Conservation (phyloP, 257 asterid species). For the Hygrophila difformis region DNA sequence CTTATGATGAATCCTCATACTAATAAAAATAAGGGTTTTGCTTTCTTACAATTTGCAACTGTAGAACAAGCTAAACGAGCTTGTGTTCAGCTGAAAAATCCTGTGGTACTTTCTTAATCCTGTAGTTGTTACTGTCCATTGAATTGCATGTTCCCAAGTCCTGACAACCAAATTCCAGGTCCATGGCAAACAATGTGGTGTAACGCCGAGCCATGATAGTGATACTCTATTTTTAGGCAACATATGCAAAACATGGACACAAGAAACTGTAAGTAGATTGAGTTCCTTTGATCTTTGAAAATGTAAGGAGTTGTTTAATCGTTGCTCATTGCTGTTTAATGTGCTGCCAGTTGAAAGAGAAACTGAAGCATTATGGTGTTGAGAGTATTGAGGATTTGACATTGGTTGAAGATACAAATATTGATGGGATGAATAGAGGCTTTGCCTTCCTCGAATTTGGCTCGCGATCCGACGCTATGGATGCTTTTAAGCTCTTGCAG, state of each 20-base stretch:
- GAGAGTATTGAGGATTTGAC: slow-evolving; percentile 85
- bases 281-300: neutral
- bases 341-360: slow-evolving; percentile 80
- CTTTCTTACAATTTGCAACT: slow-evolving; percentile 93
- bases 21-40: slow-evolving; percentile 93
- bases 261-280: slow-evolving; percentile 69
- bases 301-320: neutral
- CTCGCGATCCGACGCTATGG: slow-evolving; percentile 94
- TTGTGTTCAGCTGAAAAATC: slow-evolving; percentile 71
- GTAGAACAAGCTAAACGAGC: slow-evolving; percentile 94
- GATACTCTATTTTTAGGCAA: slow-evolving; percentile 94
- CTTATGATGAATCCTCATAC: slow-evolving; percentile 98
- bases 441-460: slow-evolving; percentile 92
- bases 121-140: slow-evolving; percentile 26
- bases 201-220: slow-evolving; percentile 95
- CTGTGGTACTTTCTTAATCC: slow-evolving; percentile 67
- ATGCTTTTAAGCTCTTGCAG: slow-evolving; percentile 91
- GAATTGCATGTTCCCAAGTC: slow-evolving; percentile 21
- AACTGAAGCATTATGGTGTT: slow-evolving; percentile 65
- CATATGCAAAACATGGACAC: slow-evolving; percentile 91
- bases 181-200: slow-evolving; percentile 96
- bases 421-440: slow-evolving; percentile 73
- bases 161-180: slow-evolving; percentile 65
- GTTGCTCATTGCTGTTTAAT: slow-evolving; percentile 33
- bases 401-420: slow-evolving; percentile 80